Evolutionary conservation across 2,329 filamentous ascomycete genomes (phyloP).

Genomic region (Fusarium palustre): DNA sequence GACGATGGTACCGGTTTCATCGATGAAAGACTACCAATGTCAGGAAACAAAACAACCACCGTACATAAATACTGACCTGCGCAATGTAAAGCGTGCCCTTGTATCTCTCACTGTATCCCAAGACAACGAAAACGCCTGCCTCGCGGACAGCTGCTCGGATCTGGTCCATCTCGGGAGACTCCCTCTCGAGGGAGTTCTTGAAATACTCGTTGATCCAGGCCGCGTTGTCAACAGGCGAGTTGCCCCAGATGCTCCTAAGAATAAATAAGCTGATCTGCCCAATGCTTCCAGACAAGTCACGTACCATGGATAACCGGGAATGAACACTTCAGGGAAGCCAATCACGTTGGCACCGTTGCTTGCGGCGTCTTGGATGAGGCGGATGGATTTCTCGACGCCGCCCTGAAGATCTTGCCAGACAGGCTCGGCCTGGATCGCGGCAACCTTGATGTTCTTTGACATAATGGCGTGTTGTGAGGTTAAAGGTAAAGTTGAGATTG

Average conservation of each 20-base stretch:
- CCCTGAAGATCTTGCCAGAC: neutral
- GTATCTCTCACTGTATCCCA: neutral
- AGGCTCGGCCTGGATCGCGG: neutral
- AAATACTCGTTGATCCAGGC: neutral
- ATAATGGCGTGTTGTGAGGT: neutral
- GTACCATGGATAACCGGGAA: neutral
- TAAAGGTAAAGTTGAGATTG: neutral
- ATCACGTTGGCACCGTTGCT: neutral
- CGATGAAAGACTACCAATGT: neutral
- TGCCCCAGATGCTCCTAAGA: neutral
- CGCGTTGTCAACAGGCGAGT: neutral
- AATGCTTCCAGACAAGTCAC: neutral
- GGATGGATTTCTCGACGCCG: neutral
- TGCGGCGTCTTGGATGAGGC: neutral
- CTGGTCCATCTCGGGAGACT: neutral
- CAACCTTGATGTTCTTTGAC: neutral
- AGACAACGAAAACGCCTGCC: neutral
- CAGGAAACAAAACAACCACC: neutral
- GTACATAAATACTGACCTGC: neutral
- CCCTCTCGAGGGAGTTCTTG: neutral
- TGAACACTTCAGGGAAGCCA: neutral
- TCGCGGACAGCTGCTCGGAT: neutral
- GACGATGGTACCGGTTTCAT: neutral
- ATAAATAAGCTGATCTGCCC: neutral
- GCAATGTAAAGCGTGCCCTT: neutral